Evolutionary conservation across 2,329 filamentous ascomycete genomes (phyloP).

Genomic region (Cryphonectria naterciae): DNA sequence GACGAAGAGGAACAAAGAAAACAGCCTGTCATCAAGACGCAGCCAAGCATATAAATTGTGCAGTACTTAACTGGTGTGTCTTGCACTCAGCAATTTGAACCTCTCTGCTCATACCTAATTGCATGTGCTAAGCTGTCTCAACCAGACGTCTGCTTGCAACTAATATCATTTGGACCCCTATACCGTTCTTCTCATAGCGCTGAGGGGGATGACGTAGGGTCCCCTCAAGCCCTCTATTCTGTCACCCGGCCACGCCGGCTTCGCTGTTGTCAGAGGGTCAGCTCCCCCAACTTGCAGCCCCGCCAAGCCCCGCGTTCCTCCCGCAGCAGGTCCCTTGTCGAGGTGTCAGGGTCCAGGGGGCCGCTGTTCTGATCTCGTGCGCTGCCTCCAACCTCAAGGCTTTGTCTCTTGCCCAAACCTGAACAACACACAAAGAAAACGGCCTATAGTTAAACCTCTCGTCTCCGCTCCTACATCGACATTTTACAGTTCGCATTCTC

Average conservation of each 20-base stretch:
- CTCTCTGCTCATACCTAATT: not conserved
- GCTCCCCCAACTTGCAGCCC: not conserved
- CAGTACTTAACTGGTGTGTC: not conserved
- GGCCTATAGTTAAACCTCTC: not conserved
- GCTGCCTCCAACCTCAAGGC: not conserved
- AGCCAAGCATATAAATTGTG: not conserved
- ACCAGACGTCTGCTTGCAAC: not conserved
- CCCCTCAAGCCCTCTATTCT: not conserved
- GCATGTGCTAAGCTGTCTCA: not conserved
- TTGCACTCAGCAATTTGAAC: not conserved
- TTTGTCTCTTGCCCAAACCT: not conserved
- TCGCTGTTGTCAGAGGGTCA: not conserved
- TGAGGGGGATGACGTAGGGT: not conserved
- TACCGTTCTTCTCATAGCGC: not conserved
- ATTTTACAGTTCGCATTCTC: not conserved
- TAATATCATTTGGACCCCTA: not conserved
- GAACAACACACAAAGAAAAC: not conserved
- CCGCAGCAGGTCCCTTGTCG: not conserved
- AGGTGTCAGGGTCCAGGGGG: conserved; percentile 23
- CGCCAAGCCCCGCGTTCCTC: conserved; percentile 6
- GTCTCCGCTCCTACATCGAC: not conserved
- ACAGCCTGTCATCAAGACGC: conserved; percentile 1
- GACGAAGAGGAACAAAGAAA: not conserved
- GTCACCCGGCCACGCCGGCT: not conserved
- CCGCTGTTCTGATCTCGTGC: conserved; percentile 25